Percentiles rank a stretch among this genome's conserved stretches.
These are phyloP conservation scores for Globisporangium rhizosaccharum DNA, from an alignment of 352 stramenopile species.

Conservation along the genomic window DNA sequence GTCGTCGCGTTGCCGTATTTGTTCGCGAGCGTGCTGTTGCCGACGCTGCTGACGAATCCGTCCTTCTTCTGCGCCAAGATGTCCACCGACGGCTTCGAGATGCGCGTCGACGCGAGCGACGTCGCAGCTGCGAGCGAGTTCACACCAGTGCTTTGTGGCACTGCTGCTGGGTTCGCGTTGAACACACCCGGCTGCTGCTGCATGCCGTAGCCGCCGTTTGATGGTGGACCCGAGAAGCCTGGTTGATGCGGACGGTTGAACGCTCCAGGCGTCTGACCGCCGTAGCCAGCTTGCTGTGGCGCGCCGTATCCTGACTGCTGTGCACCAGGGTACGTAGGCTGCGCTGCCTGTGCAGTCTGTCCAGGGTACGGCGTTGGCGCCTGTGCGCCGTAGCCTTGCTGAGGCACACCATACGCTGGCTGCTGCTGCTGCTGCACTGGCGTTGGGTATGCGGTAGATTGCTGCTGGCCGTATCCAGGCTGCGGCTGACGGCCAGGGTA, in stretches of 20 bases:
- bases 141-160: slow-evolving; percentile 63
- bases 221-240: slow-evolving; percentile 48
- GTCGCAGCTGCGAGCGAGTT: slow-evolving; percentile 54
- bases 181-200: slow-evolving; percentile 29
- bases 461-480: slow-evolving; percentile 8
- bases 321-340: slow-evolving; percentile 10
- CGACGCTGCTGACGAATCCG: slow-evolving; percentile 78
- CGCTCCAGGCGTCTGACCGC: slow-evolving; percentile 26
- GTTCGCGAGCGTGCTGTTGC: slow-evolving; percentile 81
- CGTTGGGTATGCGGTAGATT: slow-evolving; percentile 1
- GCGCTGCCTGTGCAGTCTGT: slow-evolving; percentile 5
- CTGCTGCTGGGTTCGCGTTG: slow-evolving; percentile 25
- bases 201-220: slow-evolving; percentile 25
- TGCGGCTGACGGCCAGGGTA: slow-evolving; percentile 28
- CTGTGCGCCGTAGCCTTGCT: slow-evolving; percentile 8
- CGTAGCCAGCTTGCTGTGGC: slow-evolving; percentile 27
- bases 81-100: slow-evolving; percentile 76
- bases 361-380: slow-evolving; percentile 22
- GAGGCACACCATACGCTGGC: slow-evolving; percentile 6
- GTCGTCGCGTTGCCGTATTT: slow-evolving; percentile 83
- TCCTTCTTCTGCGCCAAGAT: slow-evolving; percentile 80
- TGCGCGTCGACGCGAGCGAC: slow-evolving; percentile 62
- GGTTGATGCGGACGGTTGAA: slow-evolving; percentile 37
- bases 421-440: slow-evolving; percentile 15
- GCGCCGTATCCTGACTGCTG: slow-evolving; percentile 17